A percentile compares a stretch with the other conserved stretches of the same genome.
phyloP scores from a whole-genome alignment of 768 basidiomycete species.

The Serendipita sp. region DNA sequence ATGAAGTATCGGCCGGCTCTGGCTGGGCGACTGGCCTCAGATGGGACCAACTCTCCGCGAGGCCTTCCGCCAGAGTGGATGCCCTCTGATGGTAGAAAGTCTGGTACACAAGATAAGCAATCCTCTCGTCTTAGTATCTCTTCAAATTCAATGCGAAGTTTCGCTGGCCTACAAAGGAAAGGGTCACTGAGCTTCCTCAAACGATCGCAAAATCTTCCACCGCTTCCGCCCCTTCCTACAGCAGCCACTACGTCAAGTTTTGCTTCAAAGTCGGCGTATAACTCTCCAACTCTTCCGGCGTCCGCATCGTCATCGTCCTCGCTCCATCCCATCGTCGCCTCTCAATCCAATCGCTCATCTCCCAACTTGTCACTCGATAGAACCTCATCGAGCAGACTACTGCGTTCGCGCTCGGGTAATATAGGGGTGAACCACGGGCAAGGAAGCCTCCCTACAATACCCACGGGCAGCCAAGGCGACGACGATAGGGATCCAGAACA shows the following conservation, averaged over 20 bases:
- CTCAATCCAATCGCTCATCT: constrained; percentile 2
- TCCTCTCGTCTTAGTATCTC: background rate
- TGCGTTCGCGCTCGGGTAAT: background rate
- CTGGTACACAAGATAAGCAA: background rate
- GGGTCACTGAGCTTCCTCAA: background rate
- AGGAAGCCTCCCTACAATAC: background rate
- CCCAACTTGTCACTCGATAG: background rate
- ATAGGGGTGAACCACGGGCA: background rate
- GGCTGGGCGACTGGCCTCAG: background rate
- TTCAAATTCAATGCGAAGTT: background rate
- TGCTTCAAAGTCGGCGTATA: background rate
- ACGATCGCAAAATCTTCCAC: background rate
- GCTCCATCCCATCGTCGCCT: background rate
- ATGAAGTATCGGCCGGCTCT: constrained; percentile 5
- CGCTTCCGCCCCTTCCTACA: background rate
- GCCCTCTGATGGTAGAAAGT: background rate
- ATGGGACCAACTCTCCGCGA: background rate
- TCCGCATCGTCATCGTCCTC: background rate
- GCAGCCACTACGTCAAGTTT: background rate
- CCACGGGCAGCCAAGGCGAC: background rate
- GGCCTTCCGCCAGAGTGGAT: constrained; percentile 1
- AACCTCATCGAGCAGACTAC: background rate
- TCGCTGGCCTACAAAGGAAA: background rate
- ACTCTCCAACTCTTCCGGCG: background rate
- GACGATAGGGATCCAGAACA: background rate